phyloP scores from a whole-genome alignment of 164 flowering plant species.

The Warburgia ugandensis region DNA sequence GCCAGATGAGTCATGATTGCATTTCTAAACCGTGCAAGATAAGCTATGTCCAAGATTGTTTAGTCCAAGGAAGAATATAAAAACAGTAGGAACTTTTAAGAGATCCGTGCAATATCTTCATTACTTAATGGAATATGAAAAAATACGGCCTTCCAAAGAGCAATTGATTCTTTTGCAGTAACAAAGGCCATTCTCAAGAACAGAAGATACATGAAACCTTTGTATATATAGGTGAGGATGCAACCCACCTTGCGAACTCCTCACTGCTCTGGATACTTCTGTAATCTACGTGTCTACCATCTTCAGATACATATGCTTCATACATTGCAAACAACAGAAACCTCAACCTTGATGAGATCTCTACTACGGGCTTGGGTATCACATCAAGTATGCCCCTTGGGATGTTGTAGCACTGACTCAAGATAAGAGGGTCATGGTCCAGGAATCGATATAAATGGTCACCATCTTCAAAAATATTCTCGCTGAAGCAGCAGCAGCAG shows the following conservation, averaged over 20 bases:
- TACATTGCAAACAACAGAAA: slow-evolving; percentile 56
- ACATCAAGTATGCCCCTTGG: slow-evolving; percentile 57
- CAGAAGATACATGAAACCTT: too few species aligned
- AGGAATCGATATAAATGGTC: slow-evolving; percentile 72
- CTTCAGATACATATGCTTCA: slow-evolving; percentile 73
- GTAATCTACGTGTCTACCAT: slow-evolving; percentile 79
- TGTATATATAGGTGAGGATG: neutral
- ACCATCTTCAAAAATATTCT: slow-evolving; percentile 81
- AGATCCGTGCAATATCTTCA: too few species aligned
- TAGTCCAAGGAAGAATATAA: too few species aligned
- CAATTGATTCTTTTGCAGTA: too few species aligned
- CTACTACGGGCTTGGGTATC: slow-evolving; percentile 58
- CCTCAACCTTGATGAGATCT: slow-evolving; percentile 70
- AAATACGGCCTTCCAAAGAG: too few species aligned
- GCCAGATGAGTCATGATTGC: too few species aligned
- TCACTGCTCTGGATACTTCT: slow-evolving; percentile 75
- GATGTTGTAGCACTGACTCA: slow-evolving; percentile 68
- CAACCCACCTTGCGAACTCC: slow-evolving; percentile 80
- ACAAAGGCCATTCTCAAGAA: too few species aligned
- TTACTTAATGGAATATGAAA: too few species aligned
- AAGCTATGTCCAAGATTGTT: too few species aligned
- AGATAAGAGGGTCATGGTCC: slow-evolving; percentile 72
- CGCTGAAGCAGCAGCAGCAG: slow-evolving; percentile 32
- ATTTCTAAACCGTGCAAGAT: too few species aligned
- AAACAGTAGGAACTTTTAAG: too few species aligned